Percentiles rank a stretch among this genome's conserved stretches.
Evolutionary conservation across 1,284 basidiomycete species (phyloP).

Genomic region (Fistulinella cinereoalba): DNA sequence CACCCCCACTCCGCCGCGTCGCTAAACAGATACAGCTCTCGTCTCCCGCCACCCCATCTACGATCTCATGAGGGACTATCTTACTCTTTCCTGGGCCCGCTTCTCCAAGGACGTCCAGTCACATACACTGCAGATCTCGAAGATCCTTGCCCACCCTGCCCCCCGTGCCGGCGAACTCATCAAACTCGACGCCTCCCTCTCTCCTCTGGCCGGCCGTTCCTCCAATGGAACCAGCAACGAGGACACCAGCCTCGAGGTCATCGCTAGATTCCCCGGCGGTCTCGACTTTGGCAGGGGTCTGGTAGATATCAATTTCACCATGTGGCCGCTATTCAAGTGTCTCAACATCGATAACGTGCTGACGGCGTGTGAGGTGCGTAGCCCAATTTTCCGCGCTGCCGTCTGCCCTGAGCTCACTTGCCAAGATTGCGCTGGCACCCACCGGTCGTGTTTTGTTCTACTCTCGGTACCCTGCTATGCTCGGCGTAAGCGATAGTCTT

Average conservation of each 20-base stretch:
- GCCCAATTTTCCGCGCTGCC: background rate
- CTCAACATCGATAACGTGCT: conserved; percentile 93
- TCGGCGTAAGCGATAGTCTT: conserved; percentile 53
- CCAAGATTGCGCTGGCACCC: conserved; percentile 83
- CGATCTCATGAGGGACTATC: conserved; percentile 89
- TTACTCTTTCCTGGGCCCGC: conserved; percentile 88
- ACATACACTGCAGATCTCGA: conserved; percentile 81
- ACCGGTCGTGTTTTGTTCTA: conserved; percentile 90
- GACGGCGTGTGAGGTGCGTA: conserved; percentile 82
- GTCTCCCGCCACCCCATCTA: conserved; percentile 91
- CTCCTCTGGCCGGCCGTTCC: conserved; percentile 21
- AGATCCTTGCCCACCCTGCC: conserved; percentile 79
- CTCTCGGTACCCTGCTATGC: conserved; percentile 88
- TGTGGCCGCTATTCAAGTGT: conserved; percentile 97
- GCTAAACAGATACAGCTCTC: conserved; percentile 49
- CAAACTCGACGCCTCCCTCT: conserved; percentile 67
- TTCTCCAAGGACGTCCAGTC: conserved; percentile 91
- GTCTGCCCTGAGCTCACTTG: background rate
- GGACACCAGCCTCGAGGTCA: conserved; percentile 75
- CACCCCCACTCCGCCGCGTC: background rate
- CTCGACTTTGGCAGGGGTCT: conserved; percentile 81
- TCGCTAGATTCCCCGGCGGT: conserved; percentile 81
- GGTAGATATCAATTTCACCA: conserved; percentile 88
- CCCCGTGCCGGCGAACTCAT: conserved; percentile 85
- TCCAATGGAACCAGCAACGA: conserved; percentile 43